Percentiles rank a stretch among this genome's conserved stretches.
phyloP scores from a whole-genome alignment of 2,329 filamentous ascomycete genomes.

The Cladophialophora psammophila region DNA sequence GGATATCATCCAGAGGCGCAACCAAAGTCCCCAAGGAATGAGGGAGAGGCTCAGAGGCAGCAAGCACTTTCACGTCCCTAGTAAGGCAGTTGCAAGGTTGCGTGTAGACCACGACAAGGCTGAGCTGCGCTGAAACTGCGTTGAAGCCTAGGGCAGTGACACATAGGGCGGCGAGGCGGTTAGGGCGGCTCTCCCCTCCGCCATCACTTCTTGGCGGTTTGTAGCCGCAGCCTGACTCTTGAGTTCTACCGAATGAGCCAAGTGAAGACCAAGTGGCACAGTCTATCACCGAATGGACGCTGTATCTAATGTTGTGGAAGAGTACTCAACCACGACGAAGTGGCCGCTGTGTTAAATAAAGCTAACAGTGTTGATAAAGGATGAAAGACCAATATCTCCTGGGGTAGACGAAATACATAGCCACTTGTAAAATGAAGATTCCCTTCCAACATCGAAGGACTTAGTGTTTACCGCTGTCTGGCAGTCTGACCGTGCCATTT shows the following conservation, averaged over 20 bases:
- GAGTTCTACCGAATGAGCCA: not conserved
- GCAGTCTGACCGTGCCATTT: too few species aligned
- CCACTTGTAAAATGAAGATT: too few species aligned
- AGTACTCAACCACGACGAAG: too few species aligned
- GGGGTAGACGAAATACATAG: too few species aligned
- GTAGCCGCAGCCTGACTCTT: not conserved
- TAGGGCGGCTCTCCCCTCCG: not conserved
- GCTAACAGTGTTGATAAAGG: too few species aligned
- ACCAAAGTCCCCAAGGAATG: slow-evolving; percentile 8
- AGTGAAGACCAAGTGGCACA: too few species aligned
- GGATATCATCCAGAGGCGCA: slow-evolving; percentile 33
- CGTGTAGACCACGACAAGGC: slow-evolving; percentile 5
- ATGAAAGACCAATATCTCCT: too few species aligned
- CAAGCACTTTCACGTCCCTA: not conserved
- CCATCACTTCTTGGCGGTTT: not conserved
- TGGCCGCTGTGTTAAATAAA: too few species aligned
- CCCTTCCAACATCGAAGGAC: too few species aligned
- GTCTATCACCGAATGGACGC: too few species aligned
- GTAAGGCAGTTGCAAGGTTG: not conserved
- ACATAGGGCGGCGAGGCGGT: not conserved
- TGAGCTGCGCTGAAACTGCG: slow-evolving; percentile 9
- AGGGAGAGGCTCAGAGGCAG: slow-evolving; percentile 2
- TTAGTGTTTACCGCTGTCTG: too few species aligned
- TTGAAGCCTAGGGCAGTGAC: not conserved
- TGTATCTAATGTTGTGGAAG: too few species aligned